Evolutionary conservation across 2,329 filamentous ascomycete genomes (phyloP).

Genomic region (Ascochyta fabae): DNA sequence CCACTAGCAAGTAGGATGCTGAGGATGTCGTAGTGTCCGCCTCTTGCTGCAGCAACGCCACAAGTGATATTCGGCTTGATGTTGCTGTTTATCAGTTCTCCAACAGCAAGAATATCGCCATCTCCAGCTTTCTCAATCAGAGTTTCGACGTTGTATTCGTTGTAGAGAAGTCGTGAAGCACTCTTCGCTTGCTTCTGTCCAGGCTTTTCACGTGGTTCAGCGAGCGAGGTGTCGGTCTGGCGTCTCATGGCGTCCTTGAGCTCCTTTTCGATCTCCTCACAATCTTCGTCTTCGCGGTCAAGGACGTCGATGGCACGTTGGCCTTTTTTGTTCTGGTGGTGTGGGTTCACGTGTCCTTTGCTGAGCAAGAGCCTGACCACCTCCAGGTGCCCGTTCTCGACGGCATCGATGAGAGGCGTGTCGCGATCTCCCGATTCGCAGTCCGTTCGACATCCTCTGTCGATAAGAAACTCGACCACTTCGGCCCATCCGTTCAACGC

Average conservation of each 20-base stretch:
- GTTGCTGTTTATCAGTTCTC: slow-evolving; percentile 56
- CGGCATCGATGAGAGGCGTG: slow-evolving; percentile 92
- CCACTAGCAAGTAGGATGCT: slow-evolving; percentile 67
- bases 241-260: slow-evolving; percentile 65
- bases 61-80: slow-evolving; percentile 77
- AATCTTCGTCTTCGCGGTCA: slow-evolving; percentile 74
- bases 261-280: slow-evolving; percentile 78
- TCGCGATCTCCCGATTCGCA: slow-evolving; percentile 78
- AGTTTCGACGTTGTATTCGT: slow-evolving; percentile 58
- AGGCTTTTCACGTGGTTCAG: slow-evolving; percentile 52
- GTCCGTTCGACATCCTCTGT: slow-evolving; percentile 83
- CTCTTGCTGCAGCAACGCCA: slow-evolving; percentile 88
- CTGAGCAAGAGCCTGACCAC: slow-evolving; percentile 85
- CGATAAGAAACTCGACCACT: slow-evolving; percentile 85
- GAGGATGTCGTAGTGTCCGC: slow-evolving; percentile 87
- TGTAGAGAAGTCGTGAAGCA: slow-evolving; percentile 55
- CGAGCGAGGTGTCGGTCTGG: slow-evolving; percentile 56
- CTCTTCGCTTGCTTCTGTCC: slow-evolving; percentile 43
- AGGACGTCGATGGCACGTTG: slow-evolving; percentile 90
- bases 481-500: slow-evolving; percentile 84
- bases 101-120: slow-evolving; percentile 57
- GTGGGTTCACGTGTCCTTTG: slow-evolving; percentile 83
- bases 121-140: slow-evolving; percentile 56
- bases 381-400: slow-evolving; percentile 90
- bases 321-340: slow-evolving; percentile 88